Evolutionary conservation across 202 grass and related monocot genomes (phyloP), one percentile per base, ranked within the genome.

Genomic region (Setaria italica): DNA sequence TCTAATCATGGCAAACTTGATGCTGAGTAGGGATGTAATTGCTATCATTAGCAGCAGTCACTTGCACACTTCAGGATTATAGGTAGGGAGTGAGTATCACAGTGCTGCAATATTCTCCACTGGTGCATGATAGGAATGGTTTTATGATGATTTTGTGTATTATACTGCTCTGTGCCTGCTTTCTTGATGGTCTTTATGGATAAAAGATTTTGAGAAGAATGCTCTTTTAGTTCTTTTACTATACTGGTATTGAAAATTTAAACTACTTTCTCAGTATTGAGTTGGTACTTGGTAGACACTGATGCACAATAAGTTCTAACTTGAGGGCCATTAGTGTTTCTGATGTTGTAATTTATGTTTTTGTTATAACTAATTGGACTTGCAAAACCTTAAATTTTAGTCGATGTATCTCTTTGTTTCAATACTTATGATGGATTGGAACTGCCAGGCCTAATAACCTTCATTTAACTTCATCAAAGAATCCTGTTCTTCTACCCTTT

Each of bases 241-340:
- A 42, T 59, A 21, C 15, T 50, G 30, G 17, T 2, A 43, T 62
- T 76, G 32, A 87, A 81, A 57, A 17, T 55, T 55, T 19, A 13
- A 75, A 30, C 39, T 33, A 41, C 5, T 68, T 50, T 25, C 2
- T 50, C 33, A 9, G 4, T 82, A 13, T 74, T 82, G 74, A 63
- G 54, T 82, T 82, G 20, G 25, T 32, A 13, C 9, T 13, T 53
- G 51, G 37, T 56, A 65, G 21, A 63, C 47, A 86, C 16, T 37
- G 15, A 56, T 54, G 21, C 43, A 51, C 13, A 8, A 3, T 16
- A 70, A 70, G 29, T 63, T 63, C 67, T 86, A 49, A 45, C 60
- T 51, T 4, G 34, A 62, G 67, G 71, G 2, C 20, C 29, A 49
- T 39, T 2, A 60, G 39, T 17, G n/a, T 54, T 25, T 68, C 41